These are phyloP conservation scores for Penicillium sp. DNA, from an alignment of 2,329 filamentous ascomycete genomes.

Conservation along the genomic window DNA sequence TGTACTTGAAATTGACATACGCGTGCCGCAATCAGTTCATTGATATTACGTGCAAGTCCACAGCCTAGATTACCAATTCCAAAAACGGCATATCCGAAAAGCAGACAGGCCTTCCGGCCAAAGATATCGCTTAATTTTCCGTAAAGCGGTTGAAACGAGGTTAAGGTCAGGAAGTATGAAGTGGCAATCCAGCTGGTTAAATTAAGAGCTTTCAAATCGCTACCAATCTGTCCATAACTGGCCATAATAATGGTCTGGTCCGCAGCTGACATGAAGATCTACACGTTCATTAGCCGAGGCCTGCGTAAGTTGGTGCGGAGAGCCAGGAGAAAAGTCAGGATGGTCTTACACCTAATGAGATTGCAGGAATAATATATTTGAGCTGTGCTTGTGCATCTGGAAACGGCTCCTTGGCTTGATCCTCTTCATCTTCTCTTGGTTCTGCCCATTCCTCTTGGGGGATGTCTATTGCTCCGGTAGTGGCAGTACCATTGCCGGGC, in stretches of 20 bases:
- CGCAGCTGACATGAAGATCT: slow-evolving; percentile 71
- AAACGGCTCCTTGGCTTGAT: slow-evolving; percentile 31
- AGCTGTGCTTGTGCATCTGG: slow-evolving; percentile 53
- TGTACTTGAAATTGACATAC: slow-evolving; percentile 26
- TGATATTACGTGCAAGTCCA: slow-evolving; percentile 64
- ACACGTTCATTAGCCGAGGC: slow-evolving; percentile 16
- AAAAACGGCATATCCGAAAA: slow-evolving; percentile 55
- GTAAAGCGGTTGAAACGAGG: slow-evolving; percentile 70
- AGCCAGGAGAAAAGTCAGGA: background rate
- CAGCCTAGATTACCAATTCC: slow-evolving; percentile 50
- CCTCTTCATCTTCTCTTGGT: slow-evolving; percentile 6
- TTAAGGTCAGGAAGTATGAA: slow-evolving; percentile 70
- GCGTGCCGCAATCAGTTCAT: slow-evolving; percentile 65
- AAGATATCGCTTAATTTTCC: slow-evolving; percentile 61
- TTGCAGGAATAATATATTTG: slow-evolving; percentile 61
- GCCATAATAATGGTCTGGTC: slow-evolving; percentile 77
- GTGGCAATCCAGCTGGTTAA: slow-evolving; percentile 75
- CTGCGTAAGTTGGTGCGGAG: slow-evolving; percentile 5
- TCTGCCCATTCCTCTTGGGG: slow-evolving; percentile 24
- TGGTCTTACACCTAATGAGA: slow-evolving; percentile 60
- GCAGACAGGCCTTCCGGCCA: slow-evolving; percentile 54
- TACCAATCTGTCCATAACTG: slow-evolving; percentile 77
- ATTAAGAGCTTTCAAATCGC: slow-evolving; percentile 71
- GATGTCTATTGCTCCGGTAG: slow-evolving; percentile 25
- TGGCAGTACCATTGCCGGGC: slow-evolving; percentile 27